These are phyloP conservation scores for Conticribra guillardii DNA, from an alignment of 108 stramenopile genomes.

Conservation along the genomic window DNA sequence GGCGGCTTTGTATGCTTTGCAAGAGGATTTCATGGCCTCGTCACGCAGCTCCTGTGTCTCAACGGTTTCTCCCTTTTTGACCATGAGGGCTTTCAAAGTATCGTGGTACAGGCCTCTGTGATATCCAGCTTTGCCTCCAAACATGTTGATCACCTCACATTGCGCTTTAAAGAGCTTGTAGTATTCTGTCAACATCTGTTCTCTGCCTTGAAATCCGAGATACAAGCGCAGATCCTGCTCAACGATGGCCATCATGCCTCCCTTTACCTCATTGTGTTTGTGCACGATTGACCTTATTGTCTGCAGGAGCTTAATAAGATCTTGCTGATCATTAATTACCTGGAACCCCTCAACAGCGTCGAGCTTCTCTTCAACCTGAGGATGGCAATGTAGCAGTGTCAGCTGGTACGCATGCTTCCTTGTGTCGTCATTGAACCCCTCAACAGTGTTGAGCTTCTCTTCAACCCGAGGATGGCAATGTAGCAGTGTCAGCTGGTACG, in stretches of 20 bases:
- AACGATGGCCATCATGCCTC: too few relatives aligned
- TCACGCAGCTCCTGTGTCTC: too few relatives aligned
- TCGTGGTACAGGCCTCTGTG: too few relatives aligned
- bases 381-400: neutral
- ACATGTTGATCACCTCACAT: neutral
- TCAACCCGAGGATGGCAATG: neutral
- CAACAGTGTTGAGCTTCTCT: neutral
- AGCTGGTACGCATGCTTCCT: too few relatives aligned
- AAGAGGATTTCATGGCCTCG: too few relatives aligned
- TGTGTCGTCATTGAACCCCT: too few relatives aligned
- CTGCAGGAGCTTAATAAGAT: neutral
- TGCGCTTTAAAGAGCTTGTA: neutral
- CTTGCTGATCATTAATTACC: neutral
- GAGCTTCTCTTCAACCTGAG: neutral
- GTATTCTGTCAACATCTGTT: neutral
- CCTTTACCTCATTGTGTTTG: slow-evolving; percentile 6
- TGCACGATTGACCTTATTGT: neutral
- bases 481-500: too few relatives aligned
- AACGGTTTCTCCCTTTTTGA: neutral
- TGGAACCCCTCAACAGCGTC: neutral
- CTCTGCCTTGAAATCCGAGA: neutral
- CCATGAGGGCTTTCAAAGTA: neutral
- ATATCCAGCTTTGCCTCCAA: slow-evolving; percentile 1
- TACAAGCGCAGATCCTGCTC: neutral
- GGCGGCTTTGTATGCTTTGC: too few relatives aligned